A percentile compares a stretch with the other conserved stretches of the same genome.
phyloP scores from a whole-genome alignment of 208 protist species.

The Wallacemonas collosoma region DNA sequence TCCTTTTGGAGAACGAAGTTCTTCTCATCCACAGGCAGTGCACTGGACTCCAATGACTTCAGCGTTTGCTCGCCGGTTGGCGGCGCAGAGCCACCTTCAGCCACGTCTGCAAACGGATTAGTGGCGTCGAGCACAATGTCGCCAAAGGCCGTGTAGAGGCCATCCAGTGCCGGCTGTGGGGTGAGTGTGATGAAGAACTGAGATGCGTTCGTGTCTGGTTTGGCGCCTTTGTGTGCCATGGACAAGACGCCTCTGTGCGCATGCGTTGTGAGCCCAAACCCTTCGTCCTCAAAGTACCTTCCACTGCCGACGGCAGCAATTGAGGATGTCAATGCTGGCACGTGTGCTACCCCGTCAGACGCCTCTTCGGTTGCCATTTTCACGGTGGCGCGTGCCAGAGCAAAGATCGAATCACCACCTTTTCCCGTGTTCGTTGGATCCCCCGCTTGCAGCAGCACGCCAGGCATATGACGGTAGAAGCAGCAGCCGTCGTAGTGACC shows the following conservation, averaged over 20 bases:
- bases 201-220: constrained; percentile 88
- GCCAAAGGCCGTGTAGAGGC: constrained; percentile 96
- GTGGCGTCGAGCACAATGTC: constrained; percentile 61
- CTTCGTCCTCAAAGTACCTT: constrained; percentile 83
- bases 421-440: constrained; percentile 94
- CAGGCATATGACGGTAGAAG: constrained; percentile 94
- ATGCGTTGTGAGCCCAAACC: constrained; percentile 92
- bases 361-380: neutral
- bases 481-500: constrained; percentile 93
- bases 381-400: constrained; percentile 21
- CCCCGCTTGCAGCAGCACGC: constrained; percentile 93
- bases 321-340: neutral
- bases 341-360: neutral
- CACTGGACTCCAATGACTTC: constrained; percentile 44
- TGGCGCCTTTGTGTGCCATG: constrained; percentile 94
- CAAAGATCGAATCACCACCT: constrained; percentile 95
- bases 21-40: constrained; percentile 48
- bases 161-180: constrained; percentile 68
- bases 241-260: constrained; percentile 87
- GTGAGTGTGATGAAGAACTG: constrained; percentile 88
- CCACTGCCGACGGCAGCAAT: constrained; percentile 23
- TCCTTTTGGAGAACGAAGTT: constrained; percentile 48
- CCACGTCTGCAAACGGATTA: constrained; percentile 1
- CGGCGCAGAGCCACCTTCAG: constrained; percentile 11
- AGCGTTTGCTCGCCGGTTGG: constrained; percentile 57